Percentiles rank a stretch among this genome's conserved stretches.
Conservation (phyloP, 129 eudicot species). For the Flaveria robusta region DNA sequence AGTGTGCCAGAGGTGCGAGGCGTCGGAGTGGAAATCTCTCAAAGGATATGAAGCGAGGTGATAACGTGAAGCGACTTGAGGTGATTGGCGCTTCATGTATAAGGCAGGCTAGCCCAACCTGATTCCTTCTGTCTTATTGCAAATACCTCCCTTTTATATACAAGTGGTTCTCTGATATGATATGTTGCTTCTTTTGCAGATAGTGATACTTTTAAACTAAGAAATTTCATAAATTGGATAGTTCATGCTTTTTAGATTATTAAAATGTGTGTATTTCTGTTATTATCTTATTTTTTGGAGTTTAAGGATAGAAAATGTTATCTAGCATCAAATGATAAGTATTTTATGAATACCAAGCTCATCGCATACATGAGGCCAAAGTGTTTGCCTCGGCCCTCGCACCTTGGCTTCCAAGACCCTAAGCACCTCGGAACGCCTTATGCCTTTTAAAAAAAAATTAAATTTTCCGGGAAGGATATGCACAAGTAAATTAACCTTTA, state of each 20-base stretch:
- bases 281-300: background rate
- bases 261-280: background rate
- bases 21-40: background rate
- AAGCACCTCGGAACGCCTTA: background rate
- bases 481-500: conserved; percentile 63
- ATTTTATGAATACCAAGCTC: background rate
- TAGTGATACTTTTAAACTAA: background rate
- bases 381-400: background rate
- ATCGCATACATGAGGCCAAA: background rate
- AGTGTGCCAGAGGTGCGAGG: background rate
- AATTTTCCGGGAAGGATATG: background rate
- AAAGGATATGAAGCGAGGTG: background rate
- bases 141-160: background rate
- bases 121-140: too few relatives aligned
- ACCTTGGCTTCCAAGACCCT: too few relatives aligned
- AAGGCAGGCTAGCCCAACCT: too few relatives aligned
- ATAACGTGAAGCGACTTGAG: too few relatives aligned
- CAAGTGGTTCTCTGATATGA: background rate
- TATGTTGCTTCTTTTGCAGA: background rate
- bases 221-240: background rate
- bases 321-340: background rate
- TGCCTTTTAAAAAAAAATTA: background rate
- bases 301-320: background rate
- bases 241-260: background rate
- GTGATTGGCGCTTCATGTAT: too few relatives aligned